A percentile compares a stretch with the other conserved stretches of the same genome.
phyloP scores from a whole-genome alignment of 108 stramenopile genomes.

The Nitzschia inconspicua region DNA sequence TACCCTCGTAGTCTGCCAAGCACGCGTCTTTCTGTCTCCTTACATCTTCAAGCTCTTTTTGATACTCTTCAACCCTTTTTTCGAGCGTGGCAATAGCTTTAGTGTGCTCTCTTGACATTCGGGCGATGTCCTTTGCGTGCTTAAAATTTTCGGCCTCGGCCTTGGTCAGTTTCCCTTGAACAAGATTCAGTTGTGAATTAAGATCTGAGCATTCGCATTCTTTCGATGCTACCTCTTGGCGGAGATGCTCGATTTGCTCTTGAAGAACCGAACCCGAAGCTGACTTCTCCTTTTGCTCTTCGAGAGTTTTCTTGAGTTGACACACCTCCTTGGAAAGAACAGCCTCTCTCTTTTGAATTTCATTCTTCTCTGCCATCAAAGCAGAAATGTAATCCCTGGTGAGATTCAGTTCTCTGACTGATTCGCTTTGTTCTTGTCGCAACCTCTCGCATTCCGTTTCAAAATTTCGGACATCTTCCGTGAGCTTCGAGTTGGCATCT shows the following conservation, averaged over 20 bases:
- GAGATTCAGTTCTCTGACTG: slow-evolving; percentile 8
- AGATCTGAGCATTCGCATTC: slow-evolving; percentile 7
- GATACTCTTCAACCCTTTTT: slow-evolving; percentile 4
- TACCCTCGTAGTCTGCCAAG: background rate
- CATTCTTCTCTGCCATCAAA: slow-evolving; percentile 10
- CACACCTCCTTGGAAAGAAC: slow-evolving; percentile 7
- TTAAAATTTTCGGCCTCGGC: slow-evolving; percentile 22
- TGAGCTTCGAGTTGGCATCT: slow-evolving; percentile 1
- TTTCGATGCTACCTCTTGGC: slow-evolving; percentile 14
- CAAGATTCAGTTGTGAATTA: background rate
- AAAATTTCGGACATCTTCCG: background rate
- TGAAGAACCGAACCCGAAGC: slow-evolving; percentile 1
- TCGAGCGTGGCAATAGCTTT: background rate
- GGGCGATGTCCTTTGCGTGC: slow-evolving; percentile 21
- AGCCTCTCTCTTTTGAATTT: slow-evolving; percentile 6
- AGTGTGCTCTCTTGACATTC: slow-evolving; percentile 4
- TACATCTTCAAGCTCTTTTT: slow-evolving; percentile 9
- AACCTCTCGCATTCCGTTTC: slow-evolving; percentile 24
- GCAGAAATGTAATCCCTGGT: slow-evolving; percentile 12
- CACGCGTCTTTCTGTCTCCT: background rate
- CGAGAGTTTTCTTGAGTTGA: slow-evolving; percentile 11
- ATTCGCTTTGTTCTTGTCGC: slow-evolving; percentile 8
- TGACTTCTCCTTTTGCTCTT: background rate
- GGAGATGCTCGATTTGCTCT: slow-evolving; percentile 5
- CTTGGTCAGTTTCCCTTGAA: slow-evolving; percentile 7